A percentile compares a stretch with the other conserved stretches of the same genome.
phyloP scores from a whole-genome alignment of 108 stramenopile genomes.

The Cyclotella atomus region DNA sequence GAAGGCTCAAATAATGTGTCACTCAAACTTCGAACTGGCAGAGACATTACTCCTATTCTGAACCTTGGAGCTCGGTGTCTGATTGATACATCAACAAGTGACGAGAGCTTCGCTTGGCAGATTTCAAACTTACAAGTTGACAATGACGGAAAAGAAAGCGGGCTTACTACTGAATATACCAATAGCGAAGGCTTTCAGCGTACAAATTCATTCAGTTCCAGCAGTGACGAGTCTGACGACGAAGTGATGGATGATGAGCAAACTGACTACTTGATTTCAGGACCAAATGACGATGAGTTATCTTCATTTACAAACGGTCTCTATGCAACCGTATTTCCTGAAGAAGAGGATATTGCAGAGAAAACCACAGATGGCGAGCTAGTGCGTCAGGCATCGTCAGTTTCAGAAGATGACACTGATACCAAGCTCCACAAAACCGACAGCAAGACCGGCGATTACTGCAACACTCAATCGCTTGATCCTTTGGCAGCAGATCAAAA shows the following conservation, averaged over 20 bases:
- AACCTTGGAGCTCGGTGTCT: constrained; percentile 36
- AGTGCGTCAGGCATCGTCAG: background rate
- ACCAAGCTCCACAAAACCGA: too few species aligned
- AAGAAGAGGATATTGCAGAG: constrained; percentile 1
- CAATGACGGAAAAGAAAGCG: constrained; percentile 3
- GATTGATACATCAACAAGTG: background rate
- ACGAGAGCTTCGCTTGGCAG: background rate
- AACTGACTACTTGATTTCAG: constrained; percentile 23
- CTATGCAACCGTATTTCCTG: constrained; percentile 11
- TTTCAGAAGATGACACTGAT: background rate
- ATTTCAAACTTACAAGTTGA: constrained; percentile 9
- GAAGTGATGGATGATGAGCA: constrained; percentile 22
- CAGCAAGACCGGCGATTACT: too few species aligned
- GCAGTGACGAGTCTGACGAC: constrained; percentile 43
- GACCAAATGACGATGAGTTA: constrained; percentile 24
- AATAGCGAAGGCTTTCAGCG: background rate
- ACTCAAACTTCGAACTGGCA: constrained; percentile 56
- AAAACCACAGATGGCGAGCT: background rate
- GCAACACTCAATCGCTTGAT: too few species aligned
- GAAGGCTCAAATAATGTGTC: constrained; percentile 5
- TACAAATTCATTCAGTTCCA: constrained; percentile 28
- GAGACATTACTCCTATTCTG: constrained; percentile 71
- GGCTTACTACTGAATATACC: background rate
- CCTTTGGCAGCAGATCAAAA: background rate
- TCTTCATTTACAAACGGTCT: background rate